These are phyloP conservation scores for Ligustrum vulgare DNA, from an alignment of 257 asterid genomes.

Conservation along the genomic window DNA sequence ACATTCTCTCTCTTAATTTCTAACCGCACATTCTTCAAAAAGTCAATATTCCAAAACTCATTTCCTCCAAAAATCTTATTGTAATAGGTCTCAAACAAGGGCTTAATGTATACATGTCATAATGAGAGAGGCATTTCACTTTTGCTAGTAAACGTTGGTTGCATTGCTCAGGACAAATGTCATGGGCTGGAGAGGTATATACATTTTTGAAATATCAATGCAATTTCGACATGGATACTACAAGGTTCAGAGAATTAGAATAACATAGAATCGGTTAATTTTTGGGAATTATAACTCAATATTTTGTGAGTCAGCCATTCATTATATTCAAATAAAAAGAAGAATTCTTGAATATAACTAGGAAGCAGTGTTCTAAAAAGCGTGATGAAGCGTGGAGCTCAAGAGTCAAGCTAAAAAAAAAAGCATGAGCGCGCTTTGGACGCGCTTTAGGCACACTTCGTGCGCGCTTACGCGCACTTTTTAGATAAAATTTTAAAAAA, in stretches of 20 bases:
- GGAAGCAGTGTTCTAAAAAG: too few relatives aligned
- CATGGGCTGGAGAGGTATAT: neutral
- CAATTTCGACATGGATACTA: neutral
- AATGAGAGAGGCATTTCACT: neutral
- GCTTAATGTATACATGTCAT: neutral
- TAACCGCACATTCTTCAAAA: too few relatives aligned
- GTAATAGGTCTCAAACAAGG: too few relatives aligned
- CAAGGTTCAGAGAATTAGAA: neutral
- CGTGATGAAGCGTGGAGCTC: too few relatives aligned
- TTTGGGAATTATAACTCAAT: neutral
- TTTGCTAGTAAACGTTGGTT: neutral
- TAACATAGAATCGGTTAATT: neutral
- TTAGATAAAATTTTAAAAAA: too few relatives aligned
- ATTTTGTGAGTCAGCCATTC: neutral
- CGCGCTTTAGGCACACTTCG: too few relatives aligned
- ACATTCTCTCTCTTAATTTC: too few relatives aligned
- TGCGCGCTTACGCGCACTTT: too few relatives aligned
- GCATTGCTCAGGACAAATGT: neutral
- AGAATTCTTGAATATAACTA: slow-evolving; percentile 1
- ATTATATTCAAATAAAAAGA: neutral
- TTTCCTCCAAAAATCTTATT: too few relatives aligned
- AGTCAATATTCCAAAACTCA: too few relatives aligned
- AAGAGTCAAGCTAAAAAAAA: too few relatives aligned
- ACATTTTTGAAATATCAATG: neutral
- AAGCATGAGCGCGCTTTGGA: too few relatives aligned